phyloP scores from a whole-genome alignment of 1,284 basidiomycete genomes.

The Meripilus lineatus region DNA sequence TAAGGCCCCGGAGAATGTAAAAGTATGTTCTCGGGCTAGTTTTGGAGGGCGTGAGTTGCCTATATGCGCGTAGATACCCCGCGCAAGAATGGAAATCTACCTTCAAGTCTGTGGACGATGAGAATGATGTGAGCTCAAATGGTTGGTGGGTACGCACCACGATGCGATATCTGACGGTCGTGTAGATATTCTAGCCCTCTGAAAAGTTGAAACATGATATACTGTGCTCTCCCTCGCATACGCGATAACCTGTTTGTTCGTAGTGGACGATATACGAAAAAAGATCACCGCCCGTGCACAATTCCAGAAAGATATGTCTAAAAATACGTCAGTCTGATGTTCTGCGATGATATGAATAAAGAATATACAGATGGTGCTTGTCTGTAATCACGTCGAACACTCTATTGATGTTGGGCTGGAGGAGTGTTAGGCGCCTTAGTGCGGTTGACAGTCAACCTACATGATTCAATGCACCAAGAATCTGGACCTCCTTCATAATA shows the following conservation, averaged over 20 bases:
- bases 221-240: constrained; percentile 78
- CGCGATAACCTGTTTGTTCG: constrained; percentile 39
- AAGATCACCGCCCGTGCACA: constrained; percentile 74
- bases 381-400: constrained; percentile 67
- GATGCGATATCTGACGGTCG: constrained; percentile 69
- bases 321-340: constrained; percentile 5
- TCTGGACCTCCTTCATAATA: constrained; percentile 72
- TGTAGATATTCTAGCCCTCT: constrained; percentile 74
- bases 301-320: constrained; percentile 73
- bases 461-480: constrained; percentile 66
- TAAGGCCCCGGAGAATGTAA: constrained; percentile 71
- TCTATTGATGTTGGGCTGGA: constrained; percentile 78
- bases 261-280: constrained; percentile 74
- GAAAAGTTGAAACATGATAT: constrained; percentile 77
- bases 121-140: background rate
- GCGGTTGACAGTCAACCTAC: constrained; percentile 33
- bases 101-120: constrained; percentile 58
- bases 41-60: background rate
- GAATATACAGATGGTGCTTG: constrained; percentile 52
- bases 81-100: constrained; percentile 18
- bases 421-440: background rate
- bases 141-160: constrained; percentile 45
- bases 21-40: constrained; percentile 82
- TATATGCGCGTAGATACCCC: background rate
- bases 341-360: constrained; percentile 3